A percentile compares a stretch with the other conserved stretches of the same genome.
These are phyloP conservation scores for Candida taoyuanica DNA, from an alignment of 805 yeast genomes.

Conservation along the genomic window DNA sequence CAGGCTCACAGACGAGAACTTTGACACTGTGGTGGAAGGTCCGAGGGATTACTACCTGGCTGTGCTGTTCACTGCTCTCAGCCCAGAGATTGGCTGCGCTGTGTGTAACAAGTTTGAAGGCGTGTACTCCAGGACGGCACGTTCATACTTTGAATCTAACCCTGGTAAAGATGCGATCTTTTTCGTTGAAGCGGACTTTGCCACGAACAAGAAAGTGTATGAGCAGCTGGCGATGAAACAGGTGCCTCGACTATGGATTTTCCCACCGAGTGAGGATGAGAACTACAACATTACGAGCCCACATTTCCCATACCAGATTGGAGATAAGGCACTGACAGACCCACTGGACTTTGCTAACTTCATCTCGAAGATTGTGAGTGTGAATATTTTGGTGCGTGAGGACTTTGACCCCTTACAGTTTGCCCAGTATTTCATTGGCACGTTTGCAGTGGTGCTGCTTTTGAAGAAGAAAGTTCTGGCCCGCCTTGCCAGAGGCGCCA, in stretches of 20 bases:
- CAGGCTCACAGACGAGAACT: slow-evolving; percentile 32
- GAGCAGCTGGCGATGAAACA: slow-evolving; percentile 38
- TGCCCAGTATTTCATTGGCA: slow-evolving; percentile 39
- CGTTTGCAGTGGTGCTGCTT: slow-evolving; percentile 40
- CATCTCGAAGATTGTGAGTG: slow-evolving; percentile 41
- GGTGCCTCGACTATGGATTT: slow-evolving; percentile 66
- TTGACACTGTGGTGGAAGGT: slow-evolving; percentile 39
- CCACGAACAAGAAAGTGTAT: slow-evolving; percentile 38
- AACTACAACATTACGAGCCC: slow-evolving; percentile 27
- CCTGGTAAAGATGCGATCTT: slow-evolving; percentile 37
- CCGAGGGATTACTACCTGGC: slow-evolving; percentile 48
- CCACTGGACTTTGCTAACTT: slow-evolving; percentile 49
- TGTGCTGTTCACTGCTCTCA: slow-evolving; percentile 48
- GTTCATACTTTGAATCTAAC: slow-evolving; percentile 40
- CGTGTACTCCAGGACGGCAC: slow-evolving; percentile 37
- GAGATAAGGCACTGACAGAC: slow-evolving; percentile 31
- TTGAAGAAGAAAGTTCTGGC: slow-evolving; percentile 45
- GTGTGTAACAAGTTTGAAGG: slow-evolving; percentile 43
- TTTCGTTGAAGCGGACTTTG: slow-evolving; percentile 49
- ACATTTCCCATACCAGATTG: slow-evolving; percentile 33
- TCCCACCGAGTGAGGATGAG: slow-evolving; percentile 42
- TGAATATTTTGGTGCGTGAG: slow-evolving; percentile 39
- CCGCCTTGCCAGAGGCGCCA: slow-evolving; percentile 23
- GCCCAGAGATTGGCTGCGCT: slow-evolving; percentile 38
- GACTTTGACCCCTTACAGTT: slow-evolving; percentile 42